Conservation (phyloP, 768 basidiomycete species). For the Suillus paluster region DNA sequence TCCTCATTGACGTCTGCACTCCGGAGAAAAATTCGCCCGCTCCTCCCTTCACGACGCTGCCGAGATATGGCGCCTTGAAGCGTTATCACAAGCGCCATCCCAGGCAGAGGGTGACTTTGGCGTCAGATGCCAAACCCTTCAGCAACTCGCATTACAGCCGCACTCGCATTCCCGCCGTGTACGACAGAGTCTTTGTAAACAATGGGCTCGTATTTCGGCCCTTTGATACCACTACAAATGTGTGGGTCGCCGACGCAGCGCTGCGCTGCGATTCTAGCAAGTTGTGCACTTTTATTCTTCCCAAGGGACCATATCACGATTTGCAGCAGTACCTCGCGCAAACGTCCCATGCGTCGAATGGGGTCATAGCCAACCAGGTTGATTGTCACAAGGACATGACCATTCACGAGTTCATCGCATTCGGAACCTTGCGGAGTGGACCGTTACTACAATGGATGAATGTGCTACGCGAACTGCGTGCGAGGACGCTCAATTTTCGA, state of each 20-base stretch:
- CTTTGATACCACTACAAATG: slow-evolving; percentile 30
- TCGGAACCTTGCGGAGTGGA: slow-evolving; percentile 50
- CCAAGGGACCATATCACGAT: slow-evolving; percentile 33
- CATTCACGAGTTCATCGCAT: slow-evolving; percentile 51
- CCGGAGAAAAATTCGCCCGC: slow-evolving; percentile 6
- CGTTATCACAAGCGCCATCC: slow-evolving; percentile 20
- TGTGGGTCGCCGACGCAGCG: slow-evolving; percentile 21
- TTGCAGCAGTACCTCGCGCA: slow-evolving; percentile 41
- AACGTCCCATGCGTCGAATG: slow-evolving; percentile 47
- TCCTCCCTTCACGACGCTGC: slow-evolving; percentile 19
- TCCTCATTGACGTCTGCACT: slow-evolving; percentile 43
- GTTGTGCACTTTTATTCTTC: slow-evolving; percentile 40
- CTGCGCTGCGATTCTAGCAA: background rate
- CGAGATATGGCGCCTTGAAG: slow-evolving; percentile 15
- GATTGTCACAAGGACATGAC: slow-evolving; percentile 44
- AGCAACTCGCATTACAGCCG: slow-evolving; percentile 18
- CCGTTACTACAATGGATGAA: slow-evolving; percentile 54
- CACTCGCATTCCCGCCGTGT: slow-evolving; percentile 17
- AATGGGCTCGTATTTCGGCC: slow-evolving; percentile 40
- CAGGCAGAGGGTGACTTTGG: slow-evolving; percentile 25
- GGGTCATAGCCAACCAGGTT: slow-evolving; percentile 45
- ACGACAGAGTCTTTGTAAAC: slow-evolving; percentile 30
- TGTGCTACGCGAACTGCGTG: slow-evolving; percentile 47
- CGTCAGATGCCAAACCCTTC: slow-evolving; percentile 29
- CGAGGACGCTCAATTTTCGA: slow-evolving; percentile 43